These are phyloP conservation scores for Penicillium maclennaniae DNA, from an alignment of 495 filamentous ascomycete species.

Conservation along the genomic window DNA sequence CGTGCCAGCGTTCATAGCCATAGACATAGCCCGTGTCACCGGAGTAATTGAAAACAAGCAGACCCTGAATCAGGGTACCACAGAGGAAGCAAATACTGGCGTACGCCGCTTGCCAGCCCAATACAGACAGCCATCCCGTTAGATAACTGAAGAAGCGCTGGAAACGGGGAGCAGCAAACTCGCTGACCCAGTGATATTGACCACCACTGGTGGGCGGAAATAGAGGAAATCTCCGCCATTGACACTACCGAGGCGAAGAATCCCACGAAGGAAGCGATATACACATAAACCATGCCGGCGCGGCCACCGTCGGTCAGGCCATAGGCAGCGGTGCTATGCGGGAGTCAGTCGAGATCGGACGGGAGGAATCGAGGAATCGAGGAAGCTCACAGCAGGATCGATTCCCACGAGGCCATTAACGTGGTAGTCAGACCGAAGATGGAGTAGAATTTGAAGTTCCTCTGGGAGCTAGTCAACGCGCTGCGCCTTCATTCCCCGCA, in stretches of 20 bases:
- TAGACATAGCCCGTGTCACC: conserved; percentile 26
- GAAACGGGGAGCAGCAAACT: conserved; percentile 36
- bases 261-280: conserved; percentile 38
- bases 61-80: conserved; percentile 44
- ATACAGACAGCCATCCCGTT: conserved; percentile 45
- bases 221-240: conserved; percentile 45
- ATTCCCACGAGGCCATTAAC: conserved; percentile 49
- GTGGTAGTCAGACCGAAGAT: conserved; percentile 47
- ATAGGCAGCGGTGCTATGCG: conserved; percentile 30
- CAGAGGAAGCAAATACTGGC: conserved; percentile 36
- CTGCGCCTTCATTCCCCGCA: not conserved
- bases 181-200: conserved; percentile 50
- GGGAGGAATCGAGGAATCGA: not conserved
- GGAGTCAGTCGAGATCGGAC: not conserved
- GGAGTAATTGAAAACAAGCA: conserved; percentile 46
- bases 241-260: conserved; percentile 40
- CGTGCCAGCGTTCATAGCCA: conserved; percentile 34
- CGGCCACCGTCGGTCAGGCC: conserved; percentile 44
- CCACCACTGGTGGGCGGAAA: conserved; percentile 43
- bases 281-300: conserved; percentile 47
- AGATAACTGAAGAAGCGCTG: conserved; percentile 46
- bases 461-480: conserved; percentile 19
- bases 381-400: conserved; percentile 31
- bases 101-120: conserved; percentile 45
- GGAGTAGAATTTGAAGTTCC: conserved; percentile 45